Evolutionary conservation across 2,329 filamentous ascomycete genomes (phyloP).

Genomic region (Pestalotiopsis sp.): DNA sequence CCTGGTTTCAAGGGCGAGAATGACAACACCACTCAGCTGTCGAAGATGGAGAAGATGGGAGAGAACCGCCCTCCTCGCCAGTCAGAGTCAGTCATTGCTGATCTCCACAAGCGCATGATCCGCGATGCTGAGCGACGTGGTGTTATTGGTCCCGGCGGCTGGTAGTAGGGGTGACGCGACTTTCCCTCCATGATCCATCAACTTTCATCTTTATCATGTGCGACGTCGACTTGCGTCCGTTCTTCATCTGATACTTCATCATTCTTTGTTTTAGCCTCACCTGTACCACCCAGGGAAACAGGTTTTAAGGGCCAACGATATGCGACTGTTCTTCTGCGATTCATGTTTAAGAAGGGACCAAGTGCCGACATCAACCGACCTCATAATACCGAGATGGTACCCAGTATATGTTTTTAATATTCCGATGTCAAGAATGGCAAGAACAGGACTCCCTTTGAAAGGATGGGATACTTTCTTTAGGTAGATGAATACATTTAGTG

Average conservation of each 20-base stretch:
- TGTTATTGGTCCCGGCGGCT: conserved; percentile 28
- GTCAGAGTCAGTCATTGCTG: conserved; percentile 28
- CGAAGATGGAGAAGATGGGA: conserved; percentile 36
- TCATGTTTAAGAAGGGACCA: conserved; percentile 6
- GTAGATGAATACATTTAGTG: not conserved
- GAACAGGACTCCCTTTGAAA: not conserved
- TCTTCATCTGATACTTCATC: conserved; percentile 23
- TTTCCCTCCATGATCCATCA: not conserved
- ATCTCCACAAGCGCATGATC: conserved; percentile 30
- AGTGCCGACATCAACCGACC: not conserved
- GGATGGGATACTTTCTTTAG: not conserved
- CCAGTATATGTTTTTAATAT: conserved; percentile 7
- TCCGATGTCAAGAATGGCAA: not conserved
- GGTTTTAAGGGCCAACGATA: conserved; percentile 7
- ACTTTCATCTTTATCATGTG: not conserved
- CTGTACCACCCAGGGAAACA: conserved; percentile 22
- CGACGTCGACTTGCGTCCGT: not conserved
- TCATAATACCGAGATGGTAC: conserved; percentile 1
- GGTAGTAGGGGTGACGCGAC: conserved; percentile 22
- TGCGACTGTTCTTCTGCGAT: conserved; percentile 14
- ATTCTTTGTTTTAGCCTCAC: conserved; percentile 33
- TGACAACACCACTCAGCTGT: conserved; percentile 16
- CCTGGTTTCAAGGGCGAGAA: conserved; percentile 27
- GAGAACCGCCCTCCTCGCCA: conserved; percentile 46
- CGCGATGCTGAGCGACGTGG: conserved; percentile 33